These are phyloP conservation scores for Backusella circina DNA, from an alignment of 192 early-diverging fungal genomes.

Conservation along the genomic window DNA sequence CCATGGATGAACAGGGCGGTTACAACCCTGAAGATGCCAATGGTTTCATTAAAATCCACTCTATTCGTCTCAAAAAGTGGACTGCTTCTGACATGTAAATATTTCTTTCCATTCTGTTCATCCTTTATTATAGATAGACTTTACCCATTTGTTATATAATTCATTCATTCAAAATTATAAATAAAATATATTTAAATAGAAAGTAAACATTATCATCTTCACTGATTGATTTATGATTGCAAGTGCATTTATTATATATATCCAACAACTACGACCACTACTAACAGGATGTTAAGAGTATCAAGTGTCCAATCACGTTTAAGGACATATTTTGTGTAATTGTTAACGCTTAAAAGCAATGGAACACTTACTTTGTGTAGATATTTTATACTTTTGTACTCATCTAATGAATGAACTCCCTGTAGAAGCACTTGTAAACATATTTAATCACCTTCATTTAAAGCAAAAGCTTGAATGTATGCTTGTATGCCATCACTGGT, in stretches of 20 bases:
- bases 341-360: no score
- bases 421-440: neutral
- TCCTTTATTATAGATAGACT: neutral
- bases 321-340: no score
- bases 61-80: conserved; percentile 93
- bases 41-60: conserved; percentile 98
- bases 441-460: neutral
- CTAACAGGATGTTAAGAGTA: no score
- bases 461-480: neutral
- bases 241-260: no score
- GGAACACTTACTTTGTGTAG: no score
- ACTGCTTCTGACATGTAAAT: conserved; percentile 12
- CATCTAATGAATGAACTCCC: neutral
- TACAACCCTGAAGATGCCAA: conserved; percentile 91
- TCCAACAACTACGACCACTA: no score
- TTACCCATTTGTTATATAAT: neutral
- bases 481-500: neutral
- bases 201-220: neutral
- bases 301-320: no score
- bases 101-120: neutral
- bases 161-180: neutral
- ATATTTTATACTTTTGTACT: no score
- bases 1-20: conserved; percentile 92
- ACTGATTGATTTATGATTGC: no score
- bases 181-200: neutral